These are phyloP conservation scores for Pelargonium myrrhifolium DNA, from an alignment of 441 rosid species.

Conservation along the genomic window DNA sequence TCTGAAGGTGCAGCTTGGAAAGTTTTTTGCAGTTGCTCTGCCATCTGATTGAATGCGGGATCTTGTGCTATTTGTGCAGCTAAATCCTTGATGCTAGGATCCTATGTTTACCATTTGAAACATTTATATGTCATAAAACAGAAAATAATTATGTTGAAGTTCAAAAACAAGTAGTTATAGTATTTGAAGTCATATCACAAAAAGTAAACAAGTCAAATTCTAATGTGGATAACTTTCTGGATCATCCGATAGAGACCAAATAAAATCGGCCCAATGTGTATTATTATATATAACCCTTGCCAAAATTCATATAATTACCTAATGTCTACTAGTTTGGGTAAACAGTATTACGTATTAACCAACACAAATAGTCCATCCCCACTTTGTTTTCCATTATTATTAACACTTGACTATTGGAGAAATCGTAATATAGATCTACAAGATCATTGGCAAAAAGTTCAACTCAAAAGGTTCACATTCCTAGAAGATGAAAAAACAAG, in stretches of 20 bases:
- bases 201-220: background rate
- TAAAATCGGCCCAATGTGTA: background rate
- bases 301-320: background rate
- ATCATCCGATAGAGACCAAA: background rate
- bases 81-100: constrained; percentile 82
- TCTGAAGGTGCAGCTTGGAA: constrained; percentile 52
- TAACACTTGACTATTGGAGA: background rate
- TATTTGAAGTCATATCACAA: background rate
- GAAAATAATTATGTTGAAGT: background rate
- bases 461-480: background rate
- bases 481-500: background rate
- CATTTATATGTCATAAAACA: background rate
- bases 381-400: background rate
- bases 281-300: background rate
- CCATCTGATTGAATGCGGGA: constrained; percentile 91
- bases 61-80: constrained; percentile 94
- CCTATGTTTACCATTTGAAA: constrained; percentile 35
- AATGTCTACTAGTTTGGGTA: background rate
- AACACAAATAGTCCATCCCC: background rate
- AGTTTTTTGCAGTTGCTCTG: constrained; percentile 86
- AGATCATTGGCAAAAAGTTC: background rate
- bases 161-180: background rate
- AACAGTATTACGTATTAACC: background rate
- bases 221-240: background rate
- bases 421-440: background rate